Base-by-base conservation (phyloP, 164 flowering plant genomes). In the Euptelea pleiosperma region DNA sequence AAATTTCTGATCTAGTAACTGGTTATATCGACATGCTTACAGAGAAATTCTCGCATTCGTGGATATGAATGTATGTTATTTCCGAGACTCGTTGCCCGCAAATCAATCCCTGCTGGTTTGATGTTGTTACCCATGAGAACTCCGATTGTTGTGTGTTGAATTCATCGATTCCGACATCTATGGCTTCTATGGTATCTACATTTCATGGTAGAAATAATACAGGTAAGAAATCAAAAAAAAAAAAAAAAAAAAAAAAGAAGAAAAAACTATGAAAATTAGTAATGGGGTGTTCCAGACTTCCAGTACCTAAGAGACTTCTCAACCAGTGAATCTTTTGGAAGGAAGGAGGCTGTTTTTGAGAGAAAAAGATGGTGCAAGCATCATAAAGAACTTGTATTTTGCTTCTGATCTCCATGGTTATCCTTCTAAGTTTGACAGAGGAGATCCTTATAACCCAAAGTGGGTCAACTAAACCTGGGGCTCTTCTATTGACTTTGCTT, bases 151-250 rank as follows among this genome's bases (percentile, higher is more conserved):
- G 22, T 2, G n/a, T 11, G 35, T 49, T 51, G 41, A 70, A 74
- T 26, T 70, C 74, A 39, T 74, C 70, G 16, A 74, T 67, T 2
- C 77, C 77, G 6, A 74, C 72, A 34, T 74, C 77, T 16, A 46
- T 44, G 2, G 74, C 74, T 46, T 70, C 62, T 15, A 70, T 21
- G n/a, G 30, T 30, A n/a, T 61, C 77, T 74, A 72, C 46, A 46
- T 39, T 11, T 18, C 8, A 46, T 52, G 7, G 48, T 15, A 15
- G 9, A 31, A 58, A 25, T 15, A 2, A 36, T 9, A 44, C 4
- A 29, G n/a, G n/a, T n/a, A n/a, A n/a, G n/a, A n/a, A n/a, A n/a
- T n/a, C n/a, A n/a, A n/a, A 0, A 25, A 33, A 31, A 29, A 4
- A 2, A 36, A 1, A 9, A 2, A 18, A 2, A 57, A 2, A 49